Evolutionary conservation across 129 eudicot genomes (phyloP).

Genomic region (Centella asiatica): DNA sequence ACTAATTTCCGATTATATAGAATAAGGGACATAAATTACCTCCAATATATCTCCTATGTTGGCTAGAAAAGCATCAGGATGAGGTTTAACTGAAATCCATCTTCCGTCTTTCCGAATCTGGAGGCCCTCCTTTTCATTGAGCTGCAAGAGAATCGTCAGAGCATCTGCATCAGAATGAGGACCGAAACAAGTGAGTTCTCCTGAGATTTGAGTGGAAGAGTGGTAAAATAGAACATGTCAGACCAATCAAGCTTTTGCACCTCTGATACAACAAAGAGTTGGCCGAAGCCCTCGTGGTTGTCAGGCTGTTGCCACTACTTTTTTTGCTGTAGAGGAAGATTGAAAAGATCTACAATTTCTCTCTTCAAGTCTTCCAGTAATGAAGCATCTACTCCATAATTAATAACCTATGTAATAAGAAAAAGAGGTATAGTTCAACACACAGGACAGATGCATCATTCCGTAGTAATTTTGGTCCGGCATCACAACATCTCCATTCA

Average conservation of each 20-base stretch:
- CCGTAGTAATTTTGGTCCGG: too few species aligned
- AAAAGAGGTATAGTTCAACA: not conserved
- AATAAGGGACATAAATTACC: conserved; percentile 21
- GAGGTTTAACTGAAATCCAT: conserved; percentile 44
- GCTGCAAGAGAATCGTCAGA: conserved; percentile 48
- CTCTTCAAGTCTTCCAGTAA: conserved; percentile 41
- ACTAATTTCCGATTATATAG: not conserved
- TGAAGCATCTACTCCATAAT: conserved; percentile 48
- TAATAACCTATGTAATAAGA: conserved; percentile 32
- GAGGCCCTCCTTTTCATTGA: conserved; percentile 45
- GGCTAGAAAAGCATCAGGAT: conserved; percentile 43
- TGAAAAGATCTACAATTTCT: conserved; percentile 32
- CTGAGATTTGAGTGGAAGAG: conserved; percentile 43
- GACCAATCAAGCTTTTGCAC: conserved; percentile 84
- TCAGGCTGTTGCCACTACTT: conserved; percentile 48
- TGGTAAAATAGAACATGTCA: conserved; percentile 61
- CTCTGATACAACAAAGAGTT: conserved; percentile 63
- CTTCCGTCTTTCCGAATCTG: conserved; percentile 43
- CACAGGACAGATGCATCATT: not conserved
- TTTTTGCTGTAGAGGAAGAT: conserved; percentile 43
- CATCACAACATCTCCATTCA: too few species aligned
- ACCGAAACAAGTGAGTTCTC: conserved; percentile 30
- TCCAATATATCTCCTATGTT: conserved; percentile 61
- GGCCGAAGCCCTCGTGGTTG: conserved; percentile 71
- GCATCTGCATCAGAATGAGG: conserved; percentile 57